Base-by-base conservation (phyloP, 805 yeast species). In the Saccharomycopsis selenospora region DNA sequence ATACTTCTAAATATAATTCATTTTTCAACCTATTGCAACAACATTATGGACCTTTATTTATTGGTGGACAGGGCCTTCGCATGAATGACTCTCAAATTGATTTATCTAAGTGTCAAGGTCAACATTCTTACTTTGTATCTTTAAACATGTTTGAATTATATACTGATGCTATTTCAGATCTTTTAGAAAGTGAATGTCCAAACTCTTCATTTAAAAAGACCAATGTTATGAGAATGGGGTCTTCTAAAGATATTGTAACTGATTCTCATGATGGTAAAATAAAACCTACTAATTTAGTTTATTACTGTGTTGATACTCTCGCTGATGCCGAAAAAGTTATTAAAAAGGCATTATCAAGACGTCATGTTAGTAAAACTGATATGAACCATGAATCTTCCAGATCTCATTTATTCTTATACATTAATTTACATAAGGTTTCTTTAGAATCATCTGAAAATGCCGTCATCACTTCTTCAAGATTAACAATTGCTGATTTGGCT, bases 121-220 rank as follows among this genome's bases (percentile, higher is more conserved):
- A 33, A n/a, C 43, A 41, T n/a, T 23, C 43, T 8, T 41, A 47
- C 22, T 47, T 59, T 56, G 77, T 76, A 18, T 68, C 76, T 1
- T 24, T 77, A 17, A 73, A 80, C 3, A 70, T 75, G 64, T 73
- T 74, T 57, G 81, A 77, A 56, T 66, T 77, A 27, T 71, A 73
- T 54, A 73, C 73, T 53, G 80, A 76, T 53, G 58, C 66, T 23
- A 63, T 70, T 20, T 64, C 64, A 42, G 76, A 72, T 55, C 54
- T 72, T 27, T 55, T 71, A 7, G 44, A 47, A 3, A 6, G 43
- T 13, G 23, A 44, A 25, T 41, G 28, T 22, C 18, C 30, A 6
- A 22, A 22, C 26, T 2, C 24, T 22, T n/a, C 18, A 7, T 10
- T 40, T 57, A 29, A 65, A 59, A 46, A 42, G 46, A 17, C 50